Evolutionary conservation across 768 basidiomycete species (phyloP).

Genomic region (Lyophyllum semitale): DNA sequence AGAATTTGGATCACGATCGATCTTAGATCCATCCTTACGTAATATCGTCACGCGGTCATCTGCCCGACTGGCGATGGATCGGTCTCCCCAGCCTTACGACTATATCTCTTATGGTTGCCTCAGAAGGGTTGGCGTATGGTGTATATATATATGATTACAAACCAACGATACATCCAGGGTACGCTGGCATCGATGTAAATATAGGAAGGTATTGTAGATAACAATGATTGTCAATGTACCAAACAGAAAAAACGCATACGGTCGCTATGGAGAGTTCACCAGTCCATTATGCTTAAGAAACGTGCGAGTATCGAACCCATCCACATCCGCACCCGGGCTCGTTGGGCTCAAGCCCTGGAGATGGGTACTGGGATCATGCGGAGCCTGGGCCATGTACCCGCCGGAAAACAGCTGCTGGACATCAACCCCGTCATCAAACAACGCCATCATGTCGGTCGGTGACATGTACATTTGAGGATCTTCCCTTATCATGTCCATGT

Average conservation of each 20-base stretch:
- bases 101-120: neutral
- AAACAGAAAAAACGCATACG: conserved; percentile 1
- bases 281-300: conserved; percentile 39
- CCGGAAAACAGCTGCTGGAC: conserved; percentile 31
- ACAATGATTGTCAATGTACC: conserved; percentile 1
- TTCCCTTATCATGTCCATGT: conserved; percentile 48
- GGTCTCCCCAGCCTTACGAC: conserved; percentile 4
- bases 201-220: conserved; percentile 1
- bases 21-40: conserved; percentile 3
- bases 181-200: neutral
- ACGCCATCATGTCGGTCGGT: conserved; percentile 59
- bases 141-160: neutral
- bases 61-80: neutral
- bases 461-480: conserved; percentile 59
- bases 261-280: conserved; percentile 35
- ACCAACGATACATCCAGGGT: neutral
- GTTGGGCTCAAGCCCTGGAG: conserved; percentile 5
- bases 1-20: conserved; percentile 16
- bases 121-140: neutral
- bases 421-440: conserved; percentile 57
- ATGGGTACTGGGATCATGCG: neutral
- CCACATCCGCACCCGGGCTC: conserved; percentile 15
- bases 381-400: conserved; percentile 25
- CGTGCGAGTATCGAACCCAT: conserved; percentile 25
- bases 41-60: conserved; percentile 5